phyloP scores from a whole-genome alignment of 306 rosid species.

The Ochetophila trinervis region DNA sequence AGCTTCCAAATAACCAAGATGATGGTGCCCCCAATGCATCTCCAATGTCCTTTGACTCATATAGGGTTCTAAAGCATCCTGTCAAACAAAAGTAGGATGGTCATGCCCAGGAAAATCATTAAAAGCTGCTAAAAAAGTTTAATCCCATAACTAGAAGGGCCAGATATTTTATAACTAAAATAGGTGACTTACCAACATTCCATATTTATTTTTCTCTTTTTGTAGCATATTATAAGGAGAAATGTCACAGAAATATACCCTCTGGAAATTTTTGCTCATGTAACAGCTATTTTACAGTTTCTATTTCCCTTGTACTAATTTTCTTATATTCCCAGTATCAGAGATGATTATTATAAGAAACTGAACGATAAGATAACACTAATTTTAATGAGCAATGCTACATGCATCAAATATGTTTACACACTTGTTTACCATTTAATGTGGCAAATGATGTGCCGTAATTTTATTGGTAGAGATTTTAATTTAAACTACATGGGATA shows the following conservation, averaged over 20 bases:
- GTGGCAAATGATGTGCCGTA: no score
- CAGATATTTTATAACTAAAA: not conserved
- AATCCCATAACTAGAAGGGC: not conserved
- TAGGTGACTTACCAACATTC: not conserved
- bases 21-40: constrained; percentile 83
- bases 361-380: no score
- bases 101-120: not conserved
- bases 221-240: not conserved
- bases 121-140: constrained; percentile 10
- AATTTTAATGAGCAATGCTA: no score
- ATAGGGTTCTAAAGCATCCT: constrained; percentile 94
- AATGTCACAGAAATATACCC: not conserved
- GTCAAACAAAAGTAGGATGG: constrained; percentile 16
- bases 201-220: not conserved
- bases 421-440: no score
- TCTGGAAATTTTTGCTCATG: not conserved
- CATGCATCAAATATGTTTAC: no score
- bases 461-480: no score
- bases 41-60: constrained; percentile 80
- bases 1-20: constrained; percentile 61
- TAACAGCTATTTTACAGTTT: no score
- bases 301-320: no score
- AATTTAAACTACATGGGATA: no score
- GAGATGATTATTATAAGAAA: no score
- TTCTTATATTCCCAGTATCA: no score